Evolutionary conservation across 2,329 filamentous ascomycete genomes (phyloP), one percentile per base, ranked within the genome.

Genomic region (Aureobasidium sp.): DNA sequence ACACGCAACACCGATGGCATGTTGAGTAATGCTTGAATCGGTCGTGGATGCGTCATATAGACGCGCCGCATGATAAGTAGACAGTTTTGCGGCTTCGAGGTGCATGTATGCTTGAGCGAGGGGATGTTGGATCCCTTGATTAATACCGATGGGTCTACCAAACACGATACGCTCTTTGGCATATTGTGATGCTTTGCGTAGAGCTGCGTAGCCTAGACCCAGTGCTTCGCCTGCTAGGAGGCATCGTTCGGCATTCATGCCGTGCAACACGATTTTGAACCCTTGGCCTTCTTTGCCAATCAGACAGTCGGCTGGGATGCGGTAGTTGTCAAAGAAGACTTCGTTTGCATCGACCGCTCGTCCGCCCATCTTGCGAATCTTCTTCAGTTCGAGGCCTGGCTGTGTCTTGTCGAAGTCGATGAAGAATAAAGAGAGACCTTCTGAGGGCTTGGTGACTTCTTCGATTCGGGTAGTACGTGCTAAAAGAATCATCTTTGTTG

Each of bases 311-410:
- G 80, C 79, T 0, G 86, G 83, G 15, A 94, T 83, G 4, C 74
- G 72, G 72, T 92, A 95, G 66, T 86, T 83, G 72, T 94, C 89
- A 70, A 95, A 94, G 73, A 95, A 95, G 1, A 95, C 87, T 70
- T 94, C 89, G 67, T 95, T 95, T 0, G 90, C 89, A 68, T 94
- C 90, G 1, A 95, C 85, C 0, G 89, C 89, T 14, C 89, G 79
- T 0, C 89, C 88, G 9, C 91, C 91, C 89, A 95, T 94, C 72
- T 95, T 95, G 73, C 83, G 85, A 67, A 95, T 95, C 69, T 77
- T 83, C 47, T 83, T 84, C 70, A 94, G 77, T 11, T 87, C 82
- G 1, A 93, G 76, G 0, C 83, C 83, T 0, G 86, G 81, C 4
- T 80, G 75, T 0, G 70, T 70, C 24, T 80, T 81, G 70, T 93